These are phyloP conservation scores for Stephanodiscus minutulus DNA, from an alignment of 108 stramenopile genomes.

Conservation along the genomic window DNA sequence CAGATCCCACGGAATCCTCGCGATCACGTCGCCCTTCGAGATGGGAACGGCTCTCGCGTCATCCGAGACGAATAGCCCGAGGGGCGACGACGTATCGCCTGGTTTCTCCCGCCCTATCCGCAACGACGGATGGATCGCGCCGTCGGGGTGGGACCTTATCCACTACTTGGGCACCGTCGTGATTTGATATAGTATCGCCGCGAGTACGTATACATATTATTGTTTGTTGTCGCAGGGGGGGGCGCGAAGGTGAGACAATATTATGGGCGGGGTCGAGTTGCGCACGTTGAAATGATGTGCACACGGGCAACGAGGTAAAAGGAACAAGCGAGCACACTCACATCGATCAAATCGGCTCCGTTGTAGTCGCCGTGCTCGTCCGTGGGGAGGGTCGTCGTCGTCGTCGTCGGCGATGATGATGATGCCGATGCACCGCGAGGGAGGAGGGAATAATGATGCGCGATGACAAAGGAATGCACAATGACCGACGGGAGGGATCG, in stretches of 20 bases:
- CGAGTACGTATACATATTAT: no score
- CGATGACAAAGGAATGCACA: neutral
- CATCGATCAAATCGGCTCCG: slow-evolving; percentile 37
- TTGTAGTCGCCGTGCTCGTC: slow-evolving; percentile 53
- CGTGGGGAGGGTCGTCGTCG: slow-evolving; percentile 25
- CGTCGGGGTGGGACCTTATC: slow-evolving; percentile 34
- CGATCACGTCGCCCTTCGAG: slow-evolving; percentile 39
- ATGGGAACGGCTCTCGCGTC: slow-evolving; percentile 28
- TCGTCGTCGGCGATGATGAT: neutral
- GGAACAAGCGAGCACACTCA: neutral
- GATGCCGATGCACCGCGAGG: neutral
- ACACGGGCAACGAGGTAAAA: no score
- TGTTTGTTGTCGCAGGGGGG: no score
- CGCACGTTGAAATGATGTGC: no score
- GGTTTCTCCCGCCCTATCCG: slow-evolving; percentile 44
- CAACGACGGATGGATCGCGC: slow-evolving; percentile 39
- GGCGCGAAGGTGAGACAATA: no score
- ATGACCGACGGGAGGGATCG: neutral
- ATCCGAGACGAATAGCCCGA: slow-evolving; percentile 35
- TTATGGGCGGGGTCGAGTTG: no score
- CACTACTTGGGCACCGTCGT: no score
- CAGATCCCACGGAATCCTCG: slow-evolving; percentile 42
- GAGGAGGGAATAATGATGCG: neutral
- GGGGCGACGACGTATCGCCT: slow-evolving; percentile 33
- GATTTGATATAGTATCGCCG: no score